These are phyloP conservation scores for Hirsutella rhossiliensis DNA, from an alignment of 2,329 filamentous ascomycete genomes.

Conservation along the genomic window DNA sequence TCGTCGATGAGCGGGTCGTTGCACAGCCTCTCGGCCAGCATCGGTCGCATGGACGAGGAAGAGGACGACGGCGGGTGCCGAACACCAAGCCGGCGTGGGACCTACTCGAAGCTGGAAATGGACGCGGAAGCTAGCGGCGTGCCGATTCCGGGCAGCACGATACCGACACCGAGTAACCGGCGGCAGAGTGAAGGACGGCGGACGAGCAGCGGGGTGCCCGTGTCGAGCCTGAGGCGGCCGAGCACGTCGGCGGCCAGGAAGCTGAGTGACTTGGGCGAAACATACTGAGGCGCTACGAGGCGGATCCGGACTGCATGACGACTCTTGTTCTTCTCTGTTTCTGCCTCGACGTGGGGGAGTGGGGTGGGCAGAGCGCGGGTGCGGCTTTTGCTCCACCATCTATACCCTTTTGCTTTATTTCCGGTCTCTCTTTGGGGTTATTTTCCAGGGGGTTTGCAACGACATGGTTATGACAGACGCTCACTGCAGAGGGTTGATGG, in stretches of 20 bases:
- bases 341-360: neutral
- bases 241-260: conserved; percentile 23
- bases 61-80: conserved; percentile 28
- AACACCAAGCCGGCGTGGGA: conserved; percentile 44
- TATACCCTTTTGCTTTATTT: conserved; percentile 2
- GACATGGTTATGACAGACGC: too few species aligned
- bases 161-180: conserved; percentile 31
- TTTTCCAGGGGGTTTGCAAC: too few species aligned
- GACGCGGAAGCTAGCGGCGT: conserved; percentile 27
- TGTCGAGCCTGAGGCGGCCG: conserved; percentile 16
- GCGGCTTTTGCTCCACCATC: conserved; percentile 2
- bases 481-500: too few species aligned
- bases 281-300: conserved; percentile 31
- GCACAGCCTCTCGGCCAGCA: conserved; percentile 45
- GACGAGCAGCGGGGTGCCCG: conserved; percentile 25
- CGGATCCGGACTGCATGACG: neutral
- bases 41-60: conserved; percentile 40
- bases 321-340: neutral
- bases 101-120: conserved; percentile 35
- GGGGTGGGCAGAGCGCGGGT: conserved; percentile 3
- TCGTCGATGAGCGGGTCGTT: conserved; percentile 58
- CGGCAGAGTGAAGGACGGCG: conserved; percentile 32
- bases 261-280: conserved; percentile 40
- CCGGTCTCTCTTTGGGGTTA: neutral
- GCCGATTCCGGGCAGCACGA: conserved; percentile 28